Conservation (phyloP, 176 grass and related monocot genomes). For the Oryza glumipatula region DNA sequence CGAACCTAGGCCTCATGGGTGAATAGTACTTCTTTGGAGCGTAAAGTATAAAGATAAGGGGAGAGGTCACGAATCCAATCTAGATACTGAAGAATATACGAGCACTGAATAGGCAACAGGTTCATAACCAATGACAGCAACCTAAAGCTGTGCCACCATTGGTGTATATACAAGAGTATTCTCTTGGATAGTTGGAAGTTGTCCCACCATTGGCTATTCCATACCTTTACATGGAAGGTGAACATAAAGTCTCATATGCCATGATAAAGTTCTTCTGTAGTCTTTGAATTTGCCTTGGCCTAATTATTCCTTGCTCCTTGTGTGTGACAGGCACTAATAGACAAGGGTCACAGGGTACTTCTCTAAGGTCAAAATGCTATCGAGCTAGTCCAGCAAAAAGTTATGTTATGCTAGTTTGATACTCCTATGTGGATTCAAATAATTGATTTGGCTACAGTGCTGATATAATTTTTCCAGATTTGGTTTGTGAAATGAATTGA, state of each 20-base stretch:
- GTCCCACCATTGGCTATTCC: slow-evolving; percentile 7
- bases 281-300: slow-evolving; percentile 29
- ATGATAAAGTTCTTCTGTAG: slow-evolving; percentile 22
- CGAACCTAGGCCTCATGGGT: not conserved
- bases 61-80: not conserved
- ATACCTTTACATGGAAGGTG: slow-evolving; percentile 38
- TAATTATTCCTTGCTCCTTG: slow-evolving; percentile 38
- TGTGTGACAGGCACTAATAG: slow-evolving; percentile 17
- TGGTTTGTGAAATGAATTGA: slow-evolving; percentile 24
- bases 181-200: slow-evolving; percentile 11
- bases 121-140: not conserved
- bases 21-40: not conserved
- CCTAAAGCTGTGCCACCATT: slow-evolving; percentile 17
- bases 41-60: not conserved
- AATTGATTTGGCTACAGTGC: slow-evolving; percentile 28
- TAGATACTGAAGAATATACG: slow-evolving; percentile 24
- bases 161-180: slow-evolving; percentile 23
- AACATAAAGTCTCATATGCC: slow-evolving; percentile 20
- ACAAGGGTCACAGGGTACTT: slow-evolving; percentile 26
- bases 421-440: slow-evolving; percentile 14
- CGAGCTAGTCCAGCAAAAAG: slow-evolving; percentile 38
- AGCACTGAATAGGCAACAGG: not conserved
- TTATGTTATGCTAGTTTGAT: not conserved
- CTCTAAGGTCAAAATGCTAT: slow-evolving; percentile 37
- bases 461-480: not conserved